Conservation (phyloP, 1,284 basidiomycete genomes). For the Inonotus obliquus region DNA sequence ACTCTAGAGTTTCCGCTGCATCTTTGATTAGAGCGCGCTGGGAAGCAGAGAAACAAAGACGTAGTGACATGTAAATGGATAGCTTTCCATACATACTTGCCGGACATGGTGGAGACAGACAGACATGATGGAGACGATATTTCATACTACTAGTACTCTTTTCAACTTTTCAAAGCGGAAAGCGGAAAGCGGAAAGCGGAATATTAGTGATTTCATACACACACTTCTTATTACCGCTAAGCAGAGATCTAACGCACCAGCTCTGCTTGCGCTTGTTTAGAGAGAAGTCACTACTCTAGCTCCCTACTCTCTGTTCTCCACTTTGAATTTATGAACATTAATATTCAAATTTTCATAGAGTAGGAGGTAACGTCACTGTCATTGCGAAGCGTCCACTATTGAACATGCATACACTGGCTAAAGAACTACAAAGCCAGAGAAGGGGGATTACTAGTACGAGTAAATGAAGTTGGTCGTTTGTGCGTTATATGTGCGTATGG, state of each 20-base stretch:
- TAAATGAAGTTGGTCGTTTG: neutral
- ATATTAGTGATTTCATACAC: neutral
- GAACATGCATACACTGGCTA: neutral
- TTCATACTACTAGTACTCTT: no score
- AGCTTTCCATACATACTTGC: neutral
- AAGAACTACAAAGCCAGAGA: neutral
- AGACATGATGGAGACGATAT: no score
- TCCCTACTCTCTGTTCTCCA: neutral
- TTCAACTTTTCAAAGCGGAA: no score
- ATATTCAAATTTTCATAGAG: no score
- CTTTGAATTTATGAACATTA: neutral
- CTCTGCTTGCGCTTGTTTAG: no score
- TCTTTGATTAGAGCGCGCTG: conserved; percentile 64
- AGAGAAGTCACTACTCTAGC: neutral
- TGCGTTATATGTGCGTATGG: neutral
- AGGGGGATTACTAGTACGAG: neutral
- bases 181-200: no score
- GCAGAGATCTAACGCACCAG: no score
- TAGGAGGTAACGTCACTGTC: neutral
- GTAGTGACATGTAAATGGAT: neutral
- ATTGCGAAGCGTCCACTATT: neutral
- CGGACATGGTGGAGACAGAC: neutral
- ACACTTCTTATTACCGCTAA: neutral
- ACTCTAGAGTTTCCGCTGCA: conserved; percentile 61
- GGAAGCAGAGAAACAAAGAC: conserved; percentile 53